phyloP scores from a whole-genome alignment of 2,329 filamentous ascomycete genomes.

The Mariannaea elegans region DNA sequence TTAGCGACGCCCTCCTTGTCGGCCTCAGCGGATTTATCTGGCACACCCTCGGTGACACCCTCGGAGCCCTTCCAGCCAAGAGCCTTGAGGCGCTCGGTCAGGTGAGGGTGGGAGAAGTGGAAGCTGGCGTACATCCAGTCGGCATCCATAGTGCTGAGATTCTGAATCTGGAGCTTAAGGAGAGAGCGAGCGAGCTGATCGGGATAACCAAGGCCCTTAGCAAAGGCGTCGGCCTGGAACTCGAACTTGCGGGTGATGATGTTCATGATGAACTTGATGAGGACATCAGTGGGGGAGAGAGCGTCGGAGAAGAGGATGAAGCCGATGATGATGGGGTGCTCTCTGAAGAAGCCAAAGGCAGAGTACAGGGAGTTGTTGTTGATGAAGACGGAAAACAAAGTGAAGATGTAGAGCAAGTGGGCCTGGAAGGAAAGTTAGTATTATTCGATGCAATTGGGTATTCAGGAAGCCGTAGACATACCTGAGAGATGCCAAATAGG shows the following conservation, averaged over 20 bases:
- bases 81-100: conserved; percentile 91
- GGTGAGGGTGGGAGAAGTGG: conserved; percentile 97
- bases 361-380: conserved; percentile 92
- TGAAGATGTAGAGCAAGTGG: conserved; percentile 96
- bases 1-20: conserved; percentile 62
- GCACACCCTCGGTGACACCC: conserved; percentile 50
- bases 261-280: conserved; percentile 96
- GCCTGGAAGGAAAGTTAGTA: conserved; percentile 58
- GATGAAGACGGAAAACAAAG: conserved; percentile 96
- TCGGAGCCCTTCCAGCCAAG: conserved; percentile 81
- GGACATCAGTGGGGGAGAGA: conserved; percentile 91
- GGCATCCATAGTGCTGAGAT: conserved; percentile 97
- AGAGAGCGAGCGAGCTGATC: conserved; percentile 85
- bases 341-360: conserved; percentile 85
- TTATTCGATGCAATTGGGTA: conserved; percentile 36
- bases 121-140: conserved; percentile 99
- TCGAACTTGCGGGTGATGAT: conserved; percentile 93
- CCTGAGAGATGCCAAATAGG: conserved; percentile 86
- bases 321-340: conserved; percentile 93
- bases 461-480: conserved; percentile 42
- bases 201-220: conserved; percentile 83
- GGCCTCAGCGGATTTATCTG: conserved; percentile 51
- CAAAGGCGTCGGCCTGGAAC: conserved; percentile 95
- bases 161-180: conserved; percentile 98
- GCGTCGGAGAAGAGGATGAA: conserved; percentile 98